Percentiles rank a stretch among this genome's conserved stretches.
phyloP scores from a whole-genome alignment of 2,329 filamentous ascomycete species.

The Aspergillus vadensis region DNA sequence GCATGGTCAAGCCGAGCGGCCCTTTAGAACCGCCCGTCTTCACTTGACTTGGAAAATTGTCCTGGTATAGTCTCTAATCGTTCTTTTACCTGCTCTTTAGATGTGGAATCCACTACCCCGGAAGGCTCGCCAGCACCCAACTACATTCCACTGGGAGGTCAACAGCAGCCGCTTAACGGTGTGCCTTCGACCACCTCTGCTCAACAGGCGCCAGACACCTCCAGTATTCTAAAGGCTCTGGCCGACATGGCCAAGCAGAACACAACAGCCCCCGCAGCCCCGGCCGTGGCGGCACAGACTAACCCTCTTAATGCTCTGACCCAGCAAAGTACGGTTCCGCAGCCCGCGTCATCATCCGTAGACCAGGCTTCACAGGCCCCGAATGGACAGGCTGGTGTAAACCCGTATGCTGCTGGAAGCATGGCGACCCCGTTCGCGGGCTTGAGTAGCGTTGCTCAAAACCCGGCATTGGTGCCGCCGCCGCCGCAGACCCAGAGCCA shows the following conservation, averaged over 20 bases:
- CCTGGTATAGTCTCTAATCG: conserved; percentile 30
- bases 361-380: conserved; percentile 46
- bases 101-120: conserved; percentile 69
- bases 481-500: conserved; percentile 43
- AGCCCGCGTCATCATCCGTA: conserved; percentile 46
- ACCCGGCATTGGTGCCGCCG: conserved; percentile 35
- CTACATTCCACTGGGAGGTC: conserved; percentile 42
- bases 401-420: conserved; percentile 51
- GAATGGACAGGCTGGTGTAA: conserved; percentile 60
- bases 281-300: conserved; percentile 39
- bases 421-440: conserved; percentile 53
- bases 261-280: conserved; percentile 52
- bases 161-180: conserved; percentile 31
- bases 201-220: conserved; percentile 55
- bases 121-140: conserved; percentile 54
- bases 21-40: background rate
- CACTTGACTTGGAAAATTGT: background rate
- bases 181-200: conserved; percentile 24
- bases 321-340: conserved; percentile 47
- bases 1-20: background rate
- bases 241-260: conserved; percentile 80
- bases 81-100: conserved; percentile 43
- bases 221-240: conserved; percentile 73
- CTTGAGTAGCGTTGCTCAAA: conserved; percentile 43
- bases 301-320: conserved; percentile 54